Base-by-base conservation (phyloP, 306 rosid species). In the Cucurbita argyrosperma region DNA sequence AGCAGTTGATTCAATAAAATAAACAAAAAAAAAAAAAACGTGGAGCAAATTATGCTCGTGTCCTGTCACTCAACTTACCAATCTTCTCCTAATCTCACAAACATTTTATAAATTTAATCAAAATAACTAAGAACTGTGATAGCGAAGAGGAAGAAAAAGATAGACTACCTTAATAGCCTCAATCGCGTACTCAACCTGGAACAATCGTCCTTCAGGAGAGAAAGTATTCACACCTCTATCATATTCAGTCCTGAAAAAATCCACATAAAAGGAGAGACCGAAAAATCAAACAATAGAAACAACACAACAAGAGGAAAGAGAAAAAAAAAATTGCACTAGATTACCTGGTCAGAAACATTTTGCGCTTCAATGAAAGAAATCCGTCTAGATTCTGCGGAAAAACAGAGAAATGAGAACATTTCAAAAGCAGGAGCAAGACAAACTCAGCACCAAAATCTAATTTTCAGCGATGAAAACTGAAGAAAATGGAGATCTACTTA, bases 161-260 rank as follows among this genome's bases (percentile, higher is more conserved):
- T 19, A 42, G 40, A 64, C 21, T 56, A 89, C 98, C 97, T 91
- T 94, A 77, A 94, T 94, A 46, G 99, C 99, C 76, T 94, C 97
- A 15, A 94, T 94, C 69, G 99, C 99, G 86, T 94, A 91, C 81
- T 94, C 99, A 74, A 94, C 99, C 86, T 94, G 99, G 82, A 94
- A 94, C 80, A 94, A 83, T 66, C 97, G 89, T 7, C 99, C 97
- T 84, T 94, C 99, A 0, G 97, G 99, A 46, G 99, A 94, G 82
- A 94, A 94, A 37, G 99, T 94, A 80, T 94, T 94, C 49, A 94
- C 99, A 72, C 97, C 99, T 75, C 97, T 87, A 82, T 94, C 99
- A 85, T 94, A 94, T 88, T 94, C 97, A 39, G 99, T 94, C 85
- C 99, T 94, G 68, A 74, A 75, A 65, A 65, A 76, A 57, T 50